Conservation (phyloP, 2,329 filamentous ascomycete genomes). For the Stagonosporopsis tanaceti region DNA sequence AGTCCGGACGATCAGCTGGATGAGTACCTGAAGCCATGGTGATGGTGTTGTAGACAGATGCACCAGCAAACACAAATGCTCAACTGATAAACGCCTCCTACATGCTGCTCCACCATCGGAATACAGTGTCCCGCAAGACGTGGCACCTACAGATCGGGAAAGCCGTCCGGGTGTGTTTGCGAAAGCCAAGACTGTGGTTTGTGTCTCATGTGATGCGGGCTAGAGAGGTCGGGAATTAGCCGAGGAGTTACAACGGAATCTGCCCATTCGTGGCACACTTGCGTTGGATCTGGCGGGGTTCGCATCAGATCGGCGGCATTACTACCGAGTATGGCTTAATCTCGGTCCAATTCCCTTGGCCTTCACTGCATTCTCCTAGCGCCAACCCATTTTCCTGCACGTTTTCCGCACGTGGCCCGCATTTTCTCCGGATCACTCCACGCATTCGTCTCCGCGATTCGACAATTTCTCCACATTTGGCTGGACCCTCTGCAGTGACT, state of each 20-base stretch:
- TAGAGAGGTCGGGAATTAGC: not conserved
- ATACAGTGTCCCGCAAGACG: constrained; percentile 8
- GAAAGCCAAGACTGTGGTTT: constrained; percentile 23
- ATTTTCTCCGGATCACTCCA: constrained; percentile 31
- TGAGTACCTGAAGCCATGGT: constrained; percentile 33
- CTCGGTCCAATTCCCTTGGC: constrained; percentile 4
- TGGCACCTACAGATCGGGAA: constrained; percentile 28
- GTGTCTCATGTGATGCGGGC: constrained; percentile 18
- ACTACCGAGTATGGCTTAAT: constrained; percentile 19
- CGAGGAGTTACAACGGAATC: constrained; percentile 11
- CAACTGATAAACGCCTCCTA: constrained; percentile 15
- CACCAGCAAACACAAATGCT: not conserved
- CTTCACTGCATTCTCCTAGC: constrained; percentile 6
- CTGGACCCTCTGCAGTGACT: constrained; percentile 7
- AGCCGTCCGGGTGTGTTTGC: constrained; percentile 28
- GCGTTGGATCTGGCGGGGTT: constrained; percentile 5
- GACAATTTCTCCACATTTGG: constrained; percentile 6
- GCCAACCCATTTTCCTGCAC: constrained; percentile 12
- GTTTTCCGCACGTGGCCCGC: constrained; percentile 18
- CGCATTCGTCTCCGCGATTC: constrained; percentile 23
- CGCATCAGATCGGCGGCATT: not conserved
- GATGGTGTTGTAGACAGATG: constrained; percentile 8
- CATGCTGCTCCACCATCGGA: constrained; percentile 18
- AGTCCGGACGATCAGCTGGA: constrained; percentile 59
- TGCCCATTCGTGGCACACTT: not conserved